Evolutionary conservation across 768 basidiomycete species (phyloP), one percentile per base, ranked within the genome.

Genomic region (Psilocybe azurescens): DNA sequence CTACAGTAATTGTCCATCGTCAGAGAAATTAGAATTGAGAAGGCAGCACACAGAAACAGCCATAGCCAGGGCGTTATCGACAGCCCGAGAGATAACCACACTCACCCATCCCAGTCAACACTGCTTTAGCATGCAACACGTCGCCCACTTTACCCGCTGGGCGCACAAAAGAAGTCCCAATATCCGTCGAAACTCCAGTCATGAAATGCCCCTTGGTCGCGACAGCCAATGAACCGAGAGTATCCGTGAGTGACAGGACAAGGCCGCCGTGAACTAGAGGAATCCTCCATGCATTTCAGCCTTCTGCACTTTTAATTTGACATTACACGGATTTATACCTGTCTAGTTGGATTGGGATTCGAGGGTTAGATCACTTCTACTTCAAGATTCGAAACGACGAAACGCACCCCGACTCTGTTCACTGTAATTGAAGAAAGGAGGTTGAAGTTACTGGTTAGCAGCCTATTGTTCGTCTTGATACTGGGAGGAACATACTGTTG

Each of bases 101-200:
- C 74, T 50, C 55, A 89, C 92, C 93, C 67, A 95, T 81, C n/a
- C 83, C 86, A 52, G 86, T 90, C 33, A 94, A 70, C 1, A 81
- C 79, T 0, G 89, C 90, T 66, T 82, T 90, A 3, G 86, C 86
- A 58, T 83, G 81, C 13, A 95, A 72, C 11, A 81, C 74, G 62
- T 94, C 91, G 10, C 92, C 93, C 0, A 79, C 76, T 58, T 78
- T 81, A n/a, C 93, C 93, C 5, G 84, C 89, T 18, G 90, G 91
- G 36, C 87, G 86, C 60, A 94, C 85, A 64, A 94, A 94, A 1
- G 90, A 90, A 0, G 92, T 84, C 24, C 81, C 88, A 64, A 95
- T 86, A 70, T 94, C 93, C 3, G 91, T 92, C 2, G 91, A 93
- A 9, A 94, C 92, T 14, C 93, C 92, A 0, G 93, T 94, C 92